Percentiles rank a stretch among this genome's conserved stretches.
phyloP scores from a whole-genome alignment of 2,329 filamentous ascomycete species.

The Aureobasidium namibiae region DNA sequence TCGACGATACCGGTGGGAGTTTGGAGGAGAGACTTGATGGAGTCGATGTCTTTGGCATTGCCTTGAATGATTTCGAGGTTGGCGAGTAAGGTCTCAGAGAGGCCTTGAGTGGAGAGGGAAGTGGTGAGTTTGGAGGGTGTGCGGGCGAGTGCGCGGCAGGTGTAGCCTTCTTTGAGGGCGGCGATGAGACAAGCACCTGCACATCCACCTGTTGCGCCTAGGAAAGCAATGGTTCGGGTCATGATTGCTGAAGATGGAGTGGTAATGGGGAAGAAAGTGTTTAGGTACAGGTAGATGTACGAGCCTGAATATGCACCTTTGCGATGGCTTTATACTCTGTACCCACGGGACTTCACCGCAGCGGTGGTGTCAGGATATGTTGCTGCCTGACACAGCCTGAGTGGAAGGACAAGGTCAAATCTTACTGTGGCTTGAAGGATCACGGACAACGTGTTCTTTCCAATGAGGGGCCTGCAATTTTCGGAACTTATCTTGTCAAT shows the following conservation, averaged over 20 bases:
- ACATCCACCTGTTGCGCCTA: slow-evolving; percentile 46
- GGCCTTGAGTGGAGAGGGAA: slow-evolving; percentile 33
- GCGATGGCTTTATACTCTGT: neutral
- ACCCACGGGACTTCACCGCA: neutral
- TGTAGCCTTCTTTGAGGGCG: slow-evolving; percentile 37
- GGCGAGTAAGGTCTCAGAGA: slow-evolving; percentile 29
- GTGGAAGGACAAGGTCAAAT: neutral
- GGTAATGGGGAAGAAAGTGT: neutral
- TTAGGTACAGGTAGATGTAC: no score
- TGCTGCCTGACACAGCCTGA: neutral
- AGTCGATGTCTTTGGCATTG: slow-evolving; percentile 34
- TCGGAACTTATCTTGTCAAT: neutral
- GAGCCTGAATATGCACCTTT: neutral
- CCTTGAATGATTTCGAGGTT: slow-evolving; percentile 40
- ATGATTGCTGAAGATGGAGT: neutral
- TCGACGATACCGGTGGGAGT: slow-evolving; percentile 27
- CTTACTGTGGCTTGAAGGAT: slow-evolving; percentile 8
- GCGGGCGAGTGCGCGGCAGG: slow-evolving; percentile 41
- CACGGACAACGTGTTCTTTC: neutral
- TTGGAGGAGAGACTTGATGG: slow-evolving; percentile 33
- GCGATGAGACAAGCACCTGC: slow-evolving; percentile 35
- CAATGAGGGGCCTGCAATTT: neutral
- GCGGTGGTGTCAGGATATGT: neutral
- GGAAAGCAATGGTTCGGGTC: slow-evolving; percentile 37
- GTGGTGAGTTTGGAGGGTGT: slow-evolving; percentile 41